phyloP scores from a whole-genome alignment of 768 basidiomycete genomes.

The Russula emetica region DNA sequence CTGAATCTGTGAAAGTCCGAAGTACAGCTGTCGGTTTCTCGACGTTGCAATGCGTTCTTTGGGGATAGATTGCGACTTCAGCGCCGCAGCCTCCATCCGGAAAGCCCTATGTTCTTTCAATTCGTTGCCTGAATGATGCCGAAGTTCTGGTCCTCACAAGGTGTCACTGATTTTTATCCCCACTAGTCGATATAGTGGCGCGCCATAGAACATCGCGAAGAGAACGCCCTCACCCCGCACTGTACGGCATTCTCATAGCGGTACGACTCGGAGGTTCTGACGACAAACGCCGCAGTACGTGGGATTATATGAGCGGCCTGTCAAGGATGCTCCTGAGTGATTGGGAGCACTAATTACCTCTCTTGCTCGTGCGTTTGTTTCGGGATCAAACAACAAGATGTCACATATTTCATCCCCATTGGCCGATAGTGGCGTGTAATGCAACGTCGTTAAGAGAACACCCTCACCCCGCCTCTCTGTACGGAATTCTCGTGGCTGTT shows the following conservation, averaged over 20 bases:
- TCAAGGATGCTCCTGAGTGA: slow-evolving; percentile 47
- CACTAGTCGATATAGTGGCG: slow-evolving; percentile 63
- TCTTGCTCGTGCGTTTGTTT: no score
- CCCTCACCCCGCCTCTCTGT: slow-evolving; percentile 61
- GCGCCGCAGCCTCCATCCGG: slow-evolving; percentile 47
- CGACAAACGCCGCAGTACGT: slow-evolving; percentile 70
- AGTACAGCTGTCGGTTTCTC: not conserved
- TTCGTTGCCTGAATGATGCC: slow-evolving; percentile 76
- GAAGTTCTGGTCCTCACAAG: slow-evolving; percentile 78
- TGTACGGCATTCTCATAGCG: slow-evolving; percentile 36
- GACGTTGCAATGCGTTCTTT: slow-evolving; percentile 66
- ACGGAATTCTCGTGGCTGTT: slow-evolving; percentile 43
- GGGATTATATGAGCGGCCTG: slow-evolving; percentile 59
- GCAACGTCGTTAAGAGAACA: slow-evolving; percentile 79
- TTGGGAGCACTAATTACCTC: slow-evolving; percentile 43
- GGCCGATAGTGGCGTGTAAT: slow-evolving; percentile 53
- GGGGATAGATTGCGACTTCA: slow-evolving; percentile 51
- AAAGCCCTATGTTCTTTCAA: slow-evolving; percentile 82
- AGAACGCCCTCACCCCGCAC: slow-evolving; percentile 71
- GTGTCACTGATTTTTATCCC: slow-evolving; percentile 94
- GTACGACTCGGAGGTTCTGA: slow-evolving; percentile 52
- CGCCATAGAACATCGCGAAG: slow-evolving; percentile 65
- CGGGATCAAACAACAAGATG: slow-evolving; percentile 45
- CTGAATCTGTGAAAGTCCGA: slow-evolving; percentile 78
- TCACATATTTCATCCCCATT: slow-evolving; percentile 95